These are phyloP conservation scores for Arthromyces matolae DNA, from an alignment of 768 basidiomycete genomes.

Conservation along the genomic window DNA sequence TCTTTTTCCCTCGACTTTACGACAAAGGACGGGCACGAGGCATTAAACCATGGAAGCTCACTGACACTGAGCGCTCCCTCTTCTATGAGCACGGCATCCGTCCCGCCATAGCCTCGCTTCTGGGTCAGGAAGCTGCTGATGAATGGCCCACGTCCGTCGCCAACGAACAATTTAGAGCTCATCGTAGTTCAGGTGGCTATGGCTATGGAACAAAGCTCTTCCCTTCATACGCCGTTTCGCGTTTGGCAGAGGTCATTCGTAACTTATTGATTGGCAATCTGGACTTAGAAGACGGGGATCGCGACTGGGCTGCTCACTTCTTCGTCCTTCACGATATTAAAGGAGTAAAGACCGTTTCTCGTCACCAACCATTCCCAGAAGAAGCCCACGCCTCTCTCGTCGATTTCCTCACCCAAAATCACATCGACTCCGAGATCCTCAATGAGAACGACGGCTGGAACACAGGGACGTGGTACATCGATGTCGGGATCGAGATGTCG, in stretches of 20 bases:
- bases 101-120: slow-evolving; percentile 11
- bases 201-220: slow-evolving; percentile 23
- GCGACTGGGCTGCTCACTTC: slow-evolving; percentile 18
- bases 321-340: slow-evolving; percentile 27
- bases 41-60: neutral
- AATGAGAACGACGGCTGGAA: no score
- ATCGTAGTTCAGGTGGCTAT: no score
- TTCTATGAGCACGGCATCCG: slow-evolving; percentile 25
- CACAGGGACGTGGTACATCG: slow-evolving; percentile 19
- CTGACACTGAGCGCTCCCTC: slow-evolving; percentile 5
- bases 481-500: slow-evolving; percentile 20
- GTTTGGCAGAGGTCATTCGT: slow-evolving; percentile 18
- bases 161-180: no score
- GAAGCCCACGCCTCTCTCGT: neutral
- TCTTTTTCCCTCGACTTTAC: slow-evolving; percentile 26
- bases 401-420: neutral
- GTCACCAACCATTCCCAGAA: slow-evolving; percentile 1
- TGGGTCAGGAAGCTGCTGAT: neutral
- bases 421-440: neutral
- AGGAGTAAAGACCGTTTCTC: slow-evolving; percentile 21
- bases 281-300: neutral
- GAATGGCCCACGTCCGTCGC: neutral
- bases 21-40: neutral
- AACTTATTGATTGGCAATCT: slow-evolving; percentile 2
- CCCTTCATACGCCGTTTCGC: neutral